Base-by-base conservation (phyloP, 2,329 filamentous ascomycete species). In the Phoma sp. region DNA sequence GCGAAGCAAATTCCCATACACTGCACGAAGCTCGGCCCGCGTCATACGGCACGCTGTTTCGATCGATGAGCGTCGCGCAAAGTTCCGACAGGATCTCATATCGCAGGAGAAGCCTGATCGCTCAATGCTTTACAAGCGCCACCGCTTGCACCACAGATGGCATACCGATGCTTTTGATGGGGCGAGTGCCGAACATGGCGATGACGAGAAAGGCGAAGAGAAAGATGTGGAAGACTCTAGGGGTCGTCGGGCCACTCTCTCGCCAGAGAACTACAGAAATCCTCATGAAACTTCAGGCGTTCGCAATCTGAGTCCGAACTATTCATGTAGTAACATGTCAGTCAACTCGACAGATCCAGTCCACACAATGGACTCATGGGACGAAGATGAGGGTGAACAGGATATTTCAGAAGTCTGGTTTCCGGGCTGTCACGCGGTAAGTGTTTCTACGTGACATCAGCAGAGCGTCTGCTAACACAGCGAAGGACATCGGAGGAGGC, bases 351-450 rank as follows among this genome's bases (percentile, higher is more conserved):
- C 68, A n/a, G 66, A 68, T 14, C 63, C 58, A 13, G 57, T 67
- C 3, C 59, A 64, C 11, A 62, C 64, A 2, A 56, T 57, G 43
- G 52, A 67, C 14, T 64, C 62, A 3, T 60, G 61, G 24, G 66
- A 69, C 24, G 67, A 70, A 11, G 73, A 78, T 0, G 76, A 79
- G 5, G 77, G 78, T 0, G 79, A 81, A 1, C 89, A 93, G 66
- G 89, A 93, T 61, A 88, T 93, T 42, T 83, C 90, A 55, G 90
- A 95, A 65, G 83, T 93, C 0, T 90, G 88, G 88, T 95, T 95
- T 65, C 81, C 89, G 0, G 90, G 90, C 7, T 86, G 87, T 9
- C 90, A 96, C 59, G 90, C 85, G 1, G 73, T 76, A 59, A 62
- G 70, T 66, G 2, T 13, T 11, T 30, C 8, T 10, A 3, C 23